Evolutionary conservation across 1,139 yeast species (phyloP), one percentile per base, ranked within the genome.

Genomic region (Geotrichum macrosporum): DNA sequence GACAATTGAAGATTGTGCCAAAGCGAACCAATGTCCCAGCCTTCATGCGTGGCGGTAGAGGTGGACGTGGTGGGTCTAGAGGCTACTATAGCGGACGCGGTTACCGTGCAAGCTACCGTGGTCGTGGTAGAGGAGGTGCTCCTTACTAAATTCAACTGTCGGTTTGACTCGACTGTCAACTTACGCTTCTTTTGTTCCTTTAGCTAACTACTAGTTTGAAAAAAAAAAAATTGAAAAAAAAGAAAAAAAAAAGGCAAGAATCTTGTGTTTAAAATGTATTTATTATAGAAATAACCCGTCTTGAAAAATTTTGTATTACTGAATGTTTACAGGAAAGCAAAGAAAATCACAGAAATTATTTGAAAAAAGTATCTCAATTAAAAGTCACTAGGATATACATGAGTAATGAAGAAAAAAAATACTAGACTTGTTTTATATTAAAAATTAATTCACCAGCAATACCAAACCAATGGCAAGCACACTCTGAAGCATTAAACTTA

Each of bases 21-120:
- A 86, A 86, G 63, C 74, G 95, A 62, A 85, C 95, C 4, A 86
- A 86, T 56, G 68, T 84, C 32, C 95, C 94, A 1, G 60, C 64
- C 18, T 69, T 76, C 39, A 74, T 75, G 22, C 60, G 76, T 31
- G 75, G 77, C 12, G 66, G 80, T 20, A 71, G 78, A 19, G 57
- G 65, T 18, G 54, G 56, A 27, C 52, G 70, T 35, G 67, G 67
- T 5, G 65, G 69, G 6, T 60, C 57, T 51, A 64, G 77, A 42
- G 77, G 76, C 5, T 66, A 70, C 12, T 70, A 62, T 51, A 57
- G 75, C 36, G 69, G 70, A n/a, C 57, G 75, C 35, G 69, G 70
- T 12, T 35, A 31, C 43, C 53, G 77, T 31, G 76, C 75, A 5
- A 62, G 67, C 13, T 67, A 60, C 48, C 57, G 73, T 31, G 70